Evolutionary conservation across 805 yeast genomes (phyloP), one percentile per base, ranked within the genome.

Genomic region (Hanseniaspora vineae): DNA sequence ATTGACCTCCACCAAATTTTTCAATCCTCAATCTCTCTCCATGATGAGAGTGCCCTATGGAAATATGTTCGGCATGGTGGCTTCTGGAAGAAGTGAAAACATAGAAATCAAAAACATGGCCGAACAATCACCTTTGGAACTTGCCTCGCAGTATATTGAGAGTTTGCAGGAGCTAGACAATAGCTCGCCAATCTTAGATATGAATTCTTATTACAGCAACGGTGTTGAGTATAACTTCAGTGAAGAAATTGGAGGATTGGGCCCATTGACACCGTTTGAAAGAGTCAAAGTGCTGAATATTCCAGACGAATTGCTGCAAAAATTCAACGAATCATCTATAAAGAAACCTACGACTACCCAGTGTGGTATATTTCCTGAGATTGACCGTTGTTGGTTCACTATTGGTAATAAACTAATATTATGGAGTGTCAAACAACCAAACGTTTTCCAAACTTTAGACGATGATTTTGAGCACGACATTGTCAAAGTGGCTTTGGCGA

Each of bases 381-480:
- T 92, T 31, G 76, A 78, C 51, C 77, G 95, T 50, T 78, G 89
- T 13, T 92, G 97, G 96, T 73, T 90, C 32, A 78, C 83, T 2
- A 77, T 81, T 32, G 97, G 87, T 58, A 81, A 82, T 60, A 82
- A 83, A 56, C 69, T 90, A 56, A 76, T 84, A 33, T 71, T 94
- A 20, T 92, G 97, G 97, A 82, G 88, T 61, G 78, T 81, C 58
- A 57, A 66, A 9, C 76, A 74, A 49, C 71, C 78, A 12, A 72
- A 75, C 31, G 90, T 83, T 50, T 84, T 79, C 58, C 80, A 80
- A 55, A 78, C 87, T 9, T 83, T 90, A 46, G 97, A 87, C 60
- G 94, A 83, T 53, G 37, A 32, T 20, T 75, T 88, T 52, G 73
- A 77, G 47, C 85, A 84, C 54, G 76, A 92, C 1, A 86, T 92